These are phyloP conservation scores for Chimonanthus salicifolius DNA, from an alignment of 164 flowering plant species.

Conservation along the genomic window DNA sequence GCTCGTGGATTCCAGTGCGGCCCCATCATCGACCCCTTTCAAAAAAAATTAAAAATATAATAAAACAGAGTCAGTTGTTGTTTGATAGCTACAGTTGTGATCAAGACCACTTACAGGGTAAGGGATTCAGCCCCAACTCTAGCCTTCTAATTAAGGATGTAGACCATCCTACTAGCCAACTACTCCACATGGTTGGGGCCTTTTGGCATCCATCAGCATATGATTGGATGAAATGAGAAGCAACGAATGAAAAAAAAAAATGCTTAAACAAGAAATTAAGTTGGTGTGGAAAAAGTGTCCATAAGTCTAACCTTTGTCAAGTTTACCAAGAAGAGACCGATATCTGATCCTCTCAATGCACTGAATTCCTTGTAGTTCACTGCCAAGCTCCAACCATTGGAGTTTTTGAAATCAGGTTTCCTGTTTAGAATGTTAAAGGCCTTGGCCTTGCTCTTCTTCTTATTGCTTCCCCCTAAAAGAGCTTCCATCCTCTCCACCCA, in stretches of 20 bases:
- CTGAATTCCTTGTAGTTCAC: slow-evolving; percentile 34
- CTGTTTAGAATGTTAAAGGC: slow-evolving; percentile 44
- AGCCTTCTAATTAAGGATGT: background rate
- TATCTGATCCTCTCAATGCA: slow-evolving; percentile 33
- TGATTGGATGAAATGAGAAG: background rate
- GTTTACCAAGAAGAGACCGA: slow-evolving; percentile 74
- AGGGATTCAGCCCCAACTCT: background rate
- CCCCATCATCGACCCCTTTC: slow-evolving; percentile 86
- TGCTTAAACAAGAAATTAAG: background rate
- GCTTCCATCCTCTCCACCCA: slow-evolving; percentile 26
- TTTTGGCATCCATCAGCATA: background rate
- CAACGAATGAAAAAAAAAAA: too few relatives aligned
- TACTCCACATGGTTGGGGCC: background rate
- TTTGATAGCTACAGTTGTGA: too few relatives aligned
- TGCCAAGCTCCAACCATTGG: slow-evolving; percentile 69
- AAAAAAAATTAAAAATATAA: too few relatives aligned
- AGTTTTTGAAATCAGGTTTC: slow-evolving; percentile 56
- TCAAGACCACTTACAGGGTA: background rate
- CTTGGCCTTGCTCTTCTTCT: slow-evolving; percentile 31
- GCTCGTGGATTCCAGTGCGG: slow-evolving; percentile 96
- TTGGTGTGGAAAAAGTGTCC: background rate
- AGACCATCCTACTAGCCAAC: background rate
- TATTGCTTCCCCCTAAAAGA: slow-evolving; percentile 24
- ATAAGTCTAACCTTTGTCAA: slow-evolving; percentile 45
- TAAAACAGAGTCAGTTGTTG: too few relatives aligned